phyloP scores from a whole-genome alignment of 495 filamentous ascomycete species.

The Talaromyces thailandensis region DNA sequence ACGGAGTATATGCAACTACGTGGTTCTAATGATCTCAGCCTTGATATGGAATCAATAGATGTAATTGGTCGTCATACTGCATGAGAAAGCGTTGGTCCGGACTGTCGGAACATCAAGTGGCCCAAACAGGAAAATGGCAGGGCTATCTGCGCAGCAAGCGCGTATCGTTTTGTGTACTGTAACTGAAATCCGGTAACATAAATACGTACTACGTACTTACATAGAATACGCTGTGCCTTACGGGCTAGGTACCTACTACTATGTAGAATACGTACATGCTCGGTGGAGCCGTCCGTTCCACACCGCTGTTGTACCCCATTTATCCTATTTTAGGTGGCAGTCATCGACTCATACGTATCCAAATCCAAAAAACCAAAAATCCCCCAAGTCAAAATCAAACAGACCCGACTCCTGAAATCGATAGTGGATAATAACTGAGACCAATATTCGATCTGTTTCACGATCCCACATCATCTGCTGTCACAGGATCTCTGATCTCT shows the following conservation, averaged over 20 bases:
- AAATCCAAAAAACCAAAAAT: too few species aligned
- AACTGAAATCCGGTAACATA: not conserved
- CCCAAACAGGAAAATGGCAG: not conserved
- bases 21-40: not conserved
- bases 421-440: not conserved
- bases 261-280: not conserved
- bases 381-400: not conserved
- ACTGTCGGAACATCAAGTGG: not conserved
- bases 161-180: not conserved
- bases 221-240: not conserved
- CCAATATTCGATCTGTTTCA: not conserved
- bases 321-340: not conserved
- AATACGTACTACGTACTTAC: too few species aligned
- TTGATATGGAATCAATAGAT: not conserved
- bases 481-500: not conserved
- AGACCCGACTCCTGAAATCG: not conserved
- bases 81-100: conserved; percentile 1
- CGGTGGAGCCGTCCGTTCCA: not conserved
- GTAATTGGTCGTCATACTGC: not conserved
- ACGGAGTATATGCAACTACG: not conserved
- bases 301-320: not conserved
- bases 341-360: too few species aligned
- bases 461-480: not conserved
- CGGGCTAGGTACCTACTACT: too few species aligned
- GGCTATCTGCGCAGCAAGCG: not conserved